Evolutionary conservation across 495 filamentous ascomycete genomes (phyloP), one percentile per base, ranked within the genome.

Genomic region (Penicillium paxilli): DNA sequence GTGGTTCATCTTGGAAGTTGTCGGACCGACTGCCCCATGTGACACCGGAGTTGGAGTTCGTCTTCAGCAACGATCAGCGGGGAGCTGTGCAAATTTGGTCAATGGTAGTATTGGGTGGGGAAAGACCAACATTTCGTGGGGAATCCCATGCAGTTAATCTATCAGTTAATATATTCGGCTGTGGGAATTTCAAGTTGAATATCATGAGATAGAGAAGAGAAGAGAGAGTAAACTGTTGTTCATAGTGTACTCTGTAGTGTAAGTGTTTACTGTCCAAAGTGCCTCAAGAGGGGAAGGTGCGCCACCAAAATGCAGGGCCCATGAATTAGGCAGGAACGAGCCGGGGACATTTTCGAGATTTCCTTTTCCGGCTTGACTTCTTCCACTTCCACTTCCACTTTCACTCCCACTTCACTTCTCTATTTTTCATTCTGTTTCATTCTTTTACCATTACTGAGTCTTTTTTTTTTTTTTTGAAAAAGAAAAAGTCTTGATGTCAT

Each of bases 231-330:
- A 3, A 32, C 30, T 32, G n/a, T n/a, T n/a, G n/a, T n/a, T n/a
- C n/a, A n/a, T n/a, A n/a, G n/a, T n/a, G n/a, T n/a, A n/a, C n/a
- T n/a, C n/a, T n/a, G n/a, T n/a, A n/a, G n/a, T n/a, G n/a, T n/a
- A n/a, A n/a, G n/a, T n/a, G n/a, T n/a, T n/a, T n/a, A n/a, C n/a
- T n/a, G n/a, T n/a, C n/a, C n/a, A n/a, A n/a, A n/a, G n/a, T n/a
- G n/a, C n/a, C n/a, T n/a, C n/a, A n/a, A n/a, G 40, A 42, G 40
- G 40, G 40, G 40, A 42, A 42, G 40, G 40, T 22, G 40, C 40
- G 40, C 40, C 40, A 42, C 40, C 33, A n/a, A 21, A 14, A 42
- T 23, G 40, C 40, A 42, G 19, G 19, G 10, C 19, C n/a, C 10
- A 20, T 10, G n/a, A 21, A 21, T 22, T 9, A 42, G 20, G 38